Base-by-base conservation (phyloP, 116 monocot species). In the Trichopus zeylanicus region DNA sequence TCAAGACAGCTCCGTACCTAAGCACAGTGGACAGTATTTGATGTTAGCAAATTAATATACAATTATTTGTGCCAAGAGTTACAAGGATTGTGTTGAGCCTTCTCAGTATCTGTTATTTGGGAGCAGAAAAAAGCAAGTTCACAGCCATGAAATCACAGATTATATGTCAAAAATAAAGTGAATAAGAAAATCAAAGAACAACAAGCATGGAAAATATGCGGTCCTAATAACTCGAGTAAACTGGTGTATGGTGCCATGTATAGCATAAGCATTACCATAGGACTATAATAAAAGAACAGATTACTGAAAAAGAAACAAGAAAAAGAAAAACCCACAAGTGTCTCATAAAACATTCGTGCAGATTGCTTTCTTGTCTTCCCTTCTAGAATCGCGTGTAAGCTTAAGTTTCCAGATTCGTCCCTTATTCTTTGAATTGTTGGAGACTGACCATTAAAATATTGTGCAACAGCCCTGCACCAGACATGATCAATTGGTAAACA, bases 321-420 rank as follows among this genome's bases (percentile, higher is more conserved):
- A 13, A 24, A 51, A 51, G 21, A 4, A 51, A 51, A 51, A 15
- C 28, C 51, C 84, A 91, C 97, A 79, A 87, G 54, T 32, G 84
- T 87, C 71, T 91, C 97, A 47, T 70, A 91, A 61, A 91, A 87
- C 97, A 97, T 91, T 58, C 77, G 63, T 21, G 97, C 81, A 70
- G 81, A 81, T 62, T 84, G 87, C 51, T 77, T 90, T 67, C 84
- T 81, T 29, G 51, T 64, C 59, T 74, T 87, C 19, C 74, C 67
- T 65, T 87, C 77, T 23, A 97, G 75, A 62, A 97, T 90, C 13
- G 11, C 60, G 56, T 84, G 87, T 72, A 97, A 77, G 66, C 75
- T 84, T n/a, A 87, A 29, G 63, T 49, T 53, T 47, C 77, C 76
- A 31, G 63, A 46, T 6, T 74, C 66, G 28, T 58, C 64, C 24